These are phyloP conservation scores for Tolypocladium capitatum DNA, from an alignment of 2,329 filamentous ascomycete genomes.

Conservation along the genomic window DNA sequence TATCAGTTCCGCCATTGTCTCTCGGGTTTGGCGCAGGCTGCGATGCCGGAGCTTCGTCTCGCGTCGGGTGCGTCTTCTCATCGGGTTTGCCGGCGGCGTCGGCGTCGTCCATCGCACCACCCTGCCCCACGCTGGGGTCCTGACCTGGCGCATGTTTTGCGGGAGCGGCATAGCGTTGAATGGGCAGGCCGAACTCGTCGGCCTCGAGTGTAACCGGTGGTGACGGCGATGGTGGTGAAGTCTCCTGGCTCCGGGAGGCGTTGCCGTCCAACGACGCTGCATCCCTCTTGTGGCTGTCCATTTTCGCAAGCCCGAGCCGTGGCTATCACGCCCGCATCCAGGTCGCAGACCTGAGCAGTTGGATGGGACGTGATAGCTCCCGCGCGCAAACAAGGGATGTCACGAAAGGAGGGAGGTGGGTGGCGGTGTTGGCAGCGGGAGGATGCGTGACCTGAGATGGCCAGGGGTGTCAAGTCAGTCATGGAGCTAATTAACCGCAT, in stretches of 20 bases:
- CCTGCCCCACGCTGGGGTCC: background rate
- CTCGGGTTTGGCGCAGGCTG: background rate
- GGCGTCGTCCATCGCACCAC: background rate
- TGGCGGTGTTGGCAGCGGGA: background rate
- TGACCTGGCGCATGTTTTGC: slow-evolving; percentile 9
- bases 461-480: background rate
- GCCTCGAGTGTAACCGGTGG: slow-evolving; percentile 28
- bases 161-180: slow-evolving; percentile 34
- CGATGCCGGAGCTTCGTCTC: background rate
- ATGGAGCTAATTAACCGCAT: background rate
- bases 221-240: slow-evolving; percentile 18
- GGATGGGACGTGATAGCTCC: slow-evolving; percentile 10
- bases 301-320: slow-evolving; percentile 1
- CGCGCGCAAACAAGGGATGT: background rate
- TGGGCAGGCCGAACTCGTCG: slow-evolving; percentile 61
- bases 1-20: slow-evolving; percentile 8
- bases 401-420: slow-evolving; percentile 4
- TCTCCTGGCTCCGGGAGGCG: slow-evolving; percentile 1
- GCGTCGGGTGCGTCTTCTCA: background rate
- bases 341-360: slow-evolving; percentile 6
- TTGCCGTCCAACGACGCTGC: slow-evolving; percentile 11
- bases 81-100: background rate
- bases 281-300: slow-evolving; percentile 11
- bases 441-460: background rate
- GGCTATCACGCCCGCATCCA: slow-evolving; percentile 14